These are phyloP conservation scores for Kurtzmaniella quercitrusa DNA, from an alignment of 1,139 yeast species.

Conservation along the genomic window DNA sequence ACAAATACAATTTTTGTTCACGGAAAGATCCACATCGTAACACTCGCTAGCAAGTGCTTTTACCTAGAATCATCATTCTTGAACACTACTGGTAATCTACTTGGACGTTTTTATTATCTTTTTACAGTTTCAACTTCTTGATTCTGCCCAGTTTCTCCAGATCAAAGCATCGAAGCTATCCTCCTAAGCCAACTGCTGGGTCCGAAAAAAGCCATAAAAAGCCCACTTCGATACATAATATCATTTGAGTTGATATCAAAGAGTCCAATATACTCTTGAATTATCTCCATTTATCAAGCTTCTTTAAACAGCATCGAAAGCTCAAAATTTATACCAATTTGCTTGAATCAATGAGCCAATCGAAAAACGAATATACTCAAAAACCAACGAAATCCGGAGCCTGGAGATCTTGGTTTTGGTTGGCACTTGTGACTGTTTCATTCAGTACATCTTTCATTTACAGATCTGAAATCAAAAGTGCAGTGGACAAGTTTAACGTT, in stretches of 20 bases:
- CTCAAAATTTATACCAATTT: background rate
- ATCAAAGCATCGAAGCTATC: too few relatives aligned
- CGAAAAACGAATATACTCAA: background rate
- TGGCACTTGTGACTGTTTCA: background rate
- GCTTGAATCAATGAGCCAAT: background rate
- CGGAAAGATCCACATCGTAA: background rate
- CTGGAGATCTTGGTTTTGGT: background rate
- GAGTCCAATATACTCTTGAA: background rate
- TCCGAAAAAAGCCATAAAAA: too few relatives aligned
- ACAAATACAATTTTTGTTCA: background rate
- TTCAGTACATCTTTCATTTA: background rate
- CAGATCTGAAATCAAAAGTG: background rate
- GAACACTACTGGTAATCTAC: too few relatives aligned
- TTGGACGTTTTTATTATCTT: too few relatives aligned
- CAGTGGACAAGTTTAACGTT: background rate
- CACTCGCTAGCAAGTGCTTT: background rate
- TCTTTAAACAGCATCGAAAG: too few relatives aligned
- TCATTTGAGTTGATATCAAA: too few relatives aligned
- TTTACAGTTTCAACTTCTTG: too few relatives aligned
- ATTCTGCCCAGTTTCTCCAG: too few relatives aligned
- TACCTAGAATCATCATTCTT: too few relatives aligned
- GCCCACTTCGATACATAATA: too few relatives aligned
- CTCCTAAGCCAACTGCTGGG: too few relatives aligned
- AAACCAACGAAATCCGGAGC: background rate
- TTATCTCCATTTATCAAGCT: too few relatives aligned